These are phyloP conservation scores for Trichoderma sp. DNA, from an alignment of 2,329 filamentous ascomycete species.

Conservation along the genomic window DNA sequence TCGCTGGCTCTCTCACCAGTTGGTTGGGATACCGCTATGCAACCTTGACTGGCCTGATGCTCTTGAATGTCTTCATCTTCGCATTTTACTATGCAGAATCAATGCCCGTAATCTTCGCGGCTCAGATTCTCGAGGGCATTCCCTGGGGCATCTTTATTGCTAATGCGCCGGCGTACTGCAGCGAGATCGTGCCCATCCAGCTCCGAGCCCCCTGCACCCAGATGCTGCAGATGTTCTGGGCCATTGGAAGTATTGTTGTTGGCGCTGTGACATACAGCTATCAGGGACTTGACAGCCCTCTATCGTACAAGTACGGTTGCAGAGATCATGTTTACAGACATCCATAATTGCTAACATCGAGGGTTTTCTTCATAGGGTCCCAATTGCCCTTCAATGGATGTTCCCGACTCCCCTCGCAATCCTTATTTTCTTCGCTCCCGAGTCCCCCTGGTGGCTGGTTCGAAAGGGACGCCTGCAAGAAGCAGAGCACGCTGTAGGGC, in stretches of 20 bases:
- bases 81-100: constrained; percentile 9
- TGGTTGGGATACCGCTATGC: constrained; percentile 10
- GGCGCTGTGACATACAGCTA: constrained; percentile 4
- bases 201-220: constrained; percentile 9
- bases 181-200: constrained; percentile 4
- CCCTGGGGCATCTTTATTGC: constrained; percentile 13
- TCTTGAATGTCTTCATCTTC: constrained; percentile 9
- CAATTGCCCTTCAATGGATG: constrained; percentile 6
- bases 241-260: constrained; percentile 8
- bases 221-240: constrained; percentile 12
- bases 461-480: constrained; percentile 11
- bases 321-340: background rate
- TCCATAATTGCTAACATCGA: background rate
- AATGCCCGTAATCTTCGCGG: constrained; percentile 1
- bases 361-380: background rate
- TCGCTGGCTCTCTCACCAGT: background rate
- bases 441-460: constrained; percentile 5
- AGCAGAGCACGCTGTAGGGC: constrained; percentile 4
- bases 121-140: constrained; percentile 9
- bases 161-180: constrained; percentile 5
- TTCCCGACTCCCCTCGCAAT: constrained; percentile 1
- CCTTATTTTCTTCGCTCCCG: background rate
- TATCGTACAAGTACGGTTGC: background rate
- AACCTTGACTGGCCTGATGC: background rate
- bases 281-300: background rate